These are phyloP conservation scores for Chenopodium berlandieri DNA, from an alignment of 148 eudicot species.

Conservation along the genomic window DNA sequence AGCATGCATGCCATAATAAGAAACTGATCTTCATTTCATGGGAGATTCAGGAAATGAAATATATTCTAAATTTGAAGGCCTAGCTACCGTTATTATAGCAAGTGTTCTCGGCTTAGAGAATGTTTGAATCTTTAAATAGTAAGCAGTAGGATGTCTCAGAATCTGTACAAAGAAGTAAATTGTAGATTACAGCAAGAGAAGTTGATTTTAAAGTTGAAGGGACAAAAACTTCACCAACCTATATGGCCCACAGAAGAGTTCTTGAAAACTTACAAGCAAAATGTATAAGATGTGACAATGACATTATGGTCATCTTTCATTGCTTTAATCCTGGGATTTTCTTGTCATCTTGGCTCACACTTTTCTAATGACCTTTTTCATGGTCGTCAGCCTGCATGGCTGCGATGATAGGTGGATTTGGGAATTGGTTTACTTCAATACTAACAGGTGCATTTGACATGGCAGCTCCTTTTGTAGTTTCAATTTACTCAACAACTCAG, in stretches of 20 bases:
- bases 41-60: not conserved
- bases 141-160: not conserved
- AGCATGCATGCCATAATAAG: conserved; percentile 25
- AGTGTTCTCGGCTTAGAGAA: not conserved
- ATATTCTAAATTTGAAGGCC: too few species aligned
- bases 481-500: not conserved
- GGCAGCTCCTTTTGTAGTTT: not conserved
- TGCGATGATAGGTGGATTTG: not conserved
- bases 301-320: not conserved
- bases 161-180: conserved; percentile 2
- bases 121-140: conserved; percentile 3
- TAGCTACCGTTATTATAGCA: not conserved
- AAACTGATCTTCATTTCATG: conserved; percentile 25
- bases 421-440: not conserved
- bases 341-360: not conserved
- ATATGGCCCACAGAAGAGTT: conserved; percentile 7
- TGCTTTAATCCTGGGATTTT: conserved; percentile 16
- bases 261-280: conserved; percentile 29
- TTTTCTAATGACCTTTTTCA: not conserved
- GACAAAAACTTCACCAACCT: conserved; percentile 15
- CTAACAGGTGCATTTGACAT: not conserved
- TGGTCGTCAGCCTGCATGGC: not conserved
- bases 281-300: conserved; percentile 6
- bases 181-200: conserved; percentile 16
- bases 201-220: conserved; percentile 19